Percentiles rank a stretch among this genome's conserved stretches.
Evolutionary conservation across 139 green algal genomes (phyloP).

Genomic region (Limnomonas spitsbergensis): DNA sequence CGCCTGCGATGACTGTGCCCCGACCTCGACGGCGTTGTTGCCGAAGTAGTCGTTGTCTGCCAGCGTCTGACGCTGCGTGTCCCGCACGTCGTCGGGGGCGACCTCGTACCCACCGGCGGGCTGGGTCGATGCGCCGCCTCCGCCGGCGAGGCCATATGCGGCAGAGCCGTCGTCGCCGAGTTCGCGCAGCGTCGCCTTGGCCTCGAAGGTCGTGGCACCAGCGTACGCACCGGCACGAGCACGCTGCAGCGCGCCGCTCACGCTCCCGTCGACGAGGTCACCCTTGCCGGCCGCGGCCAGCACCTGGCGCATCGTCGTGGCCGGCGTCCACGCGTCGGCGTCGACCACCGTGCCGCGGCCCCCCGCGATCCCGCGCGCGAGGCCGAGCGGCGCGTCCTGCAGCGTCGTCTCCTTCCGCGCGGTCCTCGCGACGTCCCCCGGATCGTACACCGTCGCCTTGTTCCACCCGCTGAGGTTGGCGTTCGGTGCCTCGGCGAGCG

Average conservation of each 20-base stretch:
- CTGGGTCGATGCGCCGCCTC: neutral
- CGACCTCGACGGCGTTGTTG: neutral
- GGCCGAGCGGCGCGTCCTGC: neutral
- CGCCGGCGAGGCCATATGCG: neutral
- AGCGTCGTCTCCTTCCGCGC: neutral
- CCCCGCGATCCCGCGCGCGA: no score
- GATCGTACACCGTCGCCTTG: neutral
- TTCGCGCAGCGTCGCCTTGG: neutral
- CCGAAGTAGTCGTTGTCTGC: conserved; percentile 11
- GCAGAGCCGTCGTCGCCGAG: neutral
- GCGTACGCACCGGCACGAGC: no score
- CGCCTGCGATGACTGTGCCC: neutral
- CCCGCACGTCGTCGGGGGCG: neutral
- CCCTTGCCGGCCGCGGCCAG: neutral
- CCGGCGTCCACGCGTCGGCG: neutral
- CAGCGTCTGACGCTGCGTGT: neutral
- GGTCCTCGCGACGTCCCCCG: neutral
- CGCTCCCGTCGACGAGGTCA: neutral
- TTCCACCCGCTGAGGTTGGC: neutral
- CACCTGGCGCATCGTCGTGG: neutral
- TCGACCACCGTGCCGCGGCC: no score
- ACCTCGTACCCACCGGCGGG: neutral
- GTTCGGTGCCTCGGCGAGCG: neutral
- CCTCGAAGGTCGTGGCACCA: conserved; percentile 7
- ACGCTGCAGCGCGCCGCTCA: neutral